Percentiles rank a stretch among this genome's conserved stretches.
These are phyloP conservation scores for Pyrus pyrifolia DNA, from an alignment of 306 rosid genomes.

Conservation along the genomic window DNA sequence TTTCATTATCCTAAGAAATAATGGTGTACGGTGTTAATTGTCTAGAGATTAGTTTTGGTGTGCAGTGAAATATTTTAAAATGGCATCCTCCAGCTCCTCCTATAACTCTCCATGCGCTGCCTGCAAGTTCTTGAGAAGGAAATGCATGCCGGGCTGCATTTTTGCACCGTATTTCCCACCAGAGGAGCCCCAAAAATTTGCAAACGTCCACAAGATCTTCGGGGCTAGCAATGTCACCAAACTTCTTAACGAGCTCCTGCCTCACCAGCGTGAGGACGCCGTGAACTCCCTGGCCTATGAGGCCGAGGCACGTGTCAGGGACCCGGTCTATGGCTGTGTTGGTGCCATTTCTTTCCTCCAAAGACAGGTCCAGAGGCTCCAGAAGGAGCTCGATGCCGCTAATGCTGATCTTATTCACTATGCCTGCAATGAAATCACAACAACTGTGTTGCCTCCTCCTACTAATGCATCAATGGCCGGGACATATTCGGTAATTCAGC, in stretches of 20 bases:
- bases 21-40: background rate
- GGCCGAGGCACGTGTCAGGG: conserved; percentile 91
- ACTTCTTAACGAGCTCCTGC: conserved; percentile 88
- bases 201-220: conserved; percentile 92
- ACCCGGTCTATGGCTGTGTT: conserved; percentile 93
- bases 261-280: conserved; percentile 94
- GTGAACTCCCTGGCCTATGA: conserved; percentile 93
- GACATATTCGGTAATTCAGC: background rate
- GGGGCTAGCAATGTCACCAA: conserved; percentile 97
- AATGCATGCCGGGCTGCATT: conserved; percentile 95
- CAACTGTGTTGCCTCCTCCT: conserved; percentile 25
- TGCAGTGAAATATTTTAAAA: background rate
- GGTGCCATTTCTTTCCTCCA: conserved; percentile 96
- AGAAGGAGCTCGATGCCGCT: conserved; percentile 86
- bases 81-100: conserved; percentile 60
- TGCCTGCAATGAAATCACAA: conserved; percentile 54
- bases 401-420: conserved; percentile 75
- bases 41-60: background rate
- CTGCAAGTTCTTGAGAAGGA: conserved; percentile 89
- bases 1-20: background rate
- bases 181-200: conserved; percentile 92
- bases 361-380: conserved; percentile 87
- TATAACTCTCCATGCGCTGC: conserved; percentile 93
- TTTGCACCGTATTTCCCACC: conserved; percentile 97
- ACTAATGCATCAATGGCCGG: conserved; percentile 11